Evolutionary conservation across 345 rosid species (phyloP).

Genomic region (Populus nigra): DNA sequence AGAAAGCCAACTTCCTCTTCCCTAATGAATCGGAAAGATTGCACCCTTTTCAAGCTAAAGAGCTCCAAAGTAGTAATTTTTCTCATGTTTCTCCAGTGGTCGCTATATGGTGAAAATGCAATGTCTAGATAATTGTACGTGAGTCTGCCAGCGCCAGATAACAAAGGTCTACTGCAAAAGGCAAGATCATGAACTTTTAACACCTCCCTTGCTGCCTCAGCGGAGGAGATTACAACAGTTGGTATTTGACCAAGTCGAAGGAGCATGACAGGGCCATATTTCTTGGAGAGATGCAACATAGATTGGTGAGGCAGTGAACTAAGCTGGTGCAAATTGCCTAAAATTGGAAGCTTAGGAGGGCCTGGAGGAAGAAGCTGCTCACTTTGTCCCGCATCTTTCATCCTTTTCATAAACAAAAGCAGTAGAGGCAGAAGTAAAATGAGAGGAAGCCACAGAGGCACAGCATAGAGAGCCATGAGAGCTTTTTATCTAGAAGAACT

Average conservation of each 20-base stretch:
- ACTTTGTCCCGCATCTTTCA: neutral
- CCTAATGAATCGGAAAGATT: conserved; percentile 6
- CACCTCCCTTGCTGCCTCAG: conserved; percentile 26
- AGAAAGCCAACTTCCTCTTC: conserved; percentile 6
- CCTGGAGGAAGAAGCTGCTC: conserved; percentile 12
- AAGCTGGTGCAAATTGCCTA: conserved; percentile 16
- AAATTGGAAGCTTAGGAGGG: conserved; percentile 7
- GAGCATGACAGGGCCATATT: conserved; percentile 2
- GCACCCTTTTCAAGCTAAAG: conserved; percentile 21
- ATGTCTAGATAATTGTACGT: conserved; percentile 18
- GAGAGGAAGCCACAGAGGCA: neutral
- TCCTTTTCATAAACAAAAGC: neutral
- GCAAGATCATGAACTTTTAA: conserved; percentile 18
- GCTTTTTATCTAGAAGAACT: neutral
- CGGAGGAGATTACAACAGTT: conserved; percentile 15
- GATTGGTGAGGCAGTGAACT: conserved; percentile 4
- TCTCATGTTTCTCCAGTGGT: conserved; percentile 22
- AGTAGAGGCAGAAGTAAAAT: neutral
- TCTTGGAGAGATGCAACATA: neutral
- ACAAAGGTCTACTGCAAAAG: conserved; percentile 14
- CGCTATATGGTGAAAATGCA: conserved; percentile 19
- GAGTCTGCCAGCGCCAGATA: conserved; percentile 4
- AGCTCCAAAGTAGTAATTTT: conserved; percentile 3
- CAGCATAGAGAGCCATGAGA: conserved; percentile 1
- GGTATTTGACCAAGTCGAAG: conserved; percentile 3